A percentile compares a stretch with the other conserved stretches of the same genome.
Conservation (phyloP, 805 yeast species). For the Tetrapisispora nanseiensis region DNA sequence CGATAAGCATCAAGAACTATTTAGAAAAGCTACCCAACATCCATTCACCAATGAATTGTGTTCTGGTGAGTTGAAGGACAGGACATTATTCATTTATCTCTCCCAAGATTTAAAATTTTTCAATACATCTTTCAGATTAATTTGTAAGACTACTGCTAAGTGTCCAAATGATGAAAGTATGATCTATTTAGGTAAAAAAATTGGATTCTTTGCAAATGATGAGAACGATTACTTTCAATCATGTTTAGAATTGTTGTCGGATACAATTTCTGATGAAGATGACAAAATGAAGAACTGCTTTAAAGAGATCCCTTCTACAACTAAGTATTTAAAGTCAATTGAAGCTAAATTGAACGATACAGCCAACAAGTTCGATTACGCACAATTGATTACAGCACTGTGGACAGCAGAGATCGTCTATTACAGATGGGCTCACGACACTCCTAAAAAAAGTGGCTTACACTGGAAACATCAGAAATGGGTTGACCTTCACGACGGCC, state of each 20-base stretch:
- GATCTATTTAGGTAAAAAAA: constrained; percentile 38
- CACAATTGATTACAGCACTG: constrained; percentile 34
- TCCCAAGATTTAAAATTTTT: constrained; percentile 43
- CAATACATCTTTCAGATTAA: constrained; percentile 33
- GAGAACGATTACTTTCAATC: constrained; percentile 41
- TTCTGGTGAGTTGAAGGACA: constrained; percentile 36
- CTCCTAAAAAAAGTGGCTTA: constrained; percentile 25
- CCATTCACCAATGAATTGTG: constrained; percentile 38
- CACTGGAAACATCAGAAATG: constrained; percentile 42
- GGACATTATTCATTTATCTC: constrained; percentile 35
- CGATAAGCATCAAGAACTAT: constrained; percentile 17
- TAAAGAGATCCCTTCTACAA: constrained; percentile 26
- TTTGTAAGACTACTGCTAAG: constrained; percentile 36
- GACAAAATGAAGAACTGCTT: constrained; percentile 12
- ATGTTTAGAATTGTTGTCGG: constrained; percentile 21
- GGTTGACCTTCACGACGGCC: constrained; percentile 44
- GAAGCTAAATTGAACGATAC: constrained; percentile 4
- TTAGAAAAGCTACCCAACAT: constrained; percentile 31
- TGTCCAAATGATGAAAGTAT: constrained; percentile 34
- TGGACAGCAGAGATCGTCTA: constrained; percentile 44
- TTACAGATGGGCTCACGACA: constrained; percentile 41
- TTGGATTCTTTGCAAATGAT: constrained; percentile 40
- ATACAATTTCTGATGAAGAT: constrained; percentile 5
- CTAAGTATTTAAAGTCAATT: constrained; percentile 28
- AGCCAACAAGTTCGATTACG: constrained; percentile 18